A percentile compares a stretch with the other conserved stretches of the same genome.
Conservation (phyloP, 352 stramenopile species). For the Globisporangium polare region DNA sequence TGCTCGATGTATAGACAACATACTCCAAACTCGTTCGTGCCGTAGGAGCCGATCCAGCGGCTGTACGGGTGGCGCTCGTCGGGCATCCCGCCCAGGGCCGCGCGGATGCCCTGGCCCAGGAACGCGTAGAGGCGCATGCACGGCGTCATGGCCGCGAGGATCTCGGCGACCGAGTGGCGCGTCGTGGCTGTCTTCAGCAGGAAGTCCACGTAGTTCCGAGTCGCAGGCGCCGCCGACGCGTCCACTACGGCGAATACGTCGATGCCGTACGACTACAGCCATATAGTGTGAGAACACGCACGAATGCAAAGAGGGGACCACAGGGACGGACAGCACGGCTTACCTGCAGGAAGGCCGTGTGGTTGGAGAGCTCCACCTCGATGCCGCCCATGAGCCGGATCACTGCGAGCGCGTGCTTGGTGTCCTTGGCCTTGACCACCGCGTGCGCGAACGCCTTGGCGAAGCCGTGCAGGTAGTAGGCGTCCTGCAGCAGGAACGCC, state of each 20-base stretch:
- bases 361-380: conserved; percentile 39
- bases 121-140: conserved; percentile 53
- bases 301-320: not conserved
- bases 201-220: conserved; percentile 45
- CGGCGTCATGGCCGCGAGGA: conserved; percentile 51
- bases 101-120: conserved; percentile 28
- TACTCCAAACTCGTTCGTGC: conserved; percentile 35
- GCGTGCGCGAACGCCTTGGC: conserved; percentile 45
- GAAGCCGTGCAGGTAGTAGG: conserved; percentile 51
- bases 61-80: conserved; percentile 25
- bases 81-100: conserved; percentile 8
- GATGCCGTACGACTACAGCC: conserved; percentile 35
- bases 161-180: conserved; percentile 26
- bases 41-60: conserved; percentile 48
- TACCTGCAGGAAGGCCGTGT: conserved; percentile 44
- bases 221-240: conserved; percentile 25
- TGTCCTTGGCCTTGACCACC: conserved; percentile 34
- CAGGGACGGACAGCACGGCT: not conserved
- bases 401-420: conserved; percentile 30
- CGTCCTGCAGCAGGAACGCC: conserved; percentile 51
- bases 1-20: not conserved
- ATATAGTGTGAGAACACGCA: not conserved
- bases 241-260: conserved; percentile 30
- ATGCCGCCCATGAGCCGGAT: conserved; percentile 42
- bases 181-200: conserved; percentile 37